A percentile compares a stretch with the other conserved stretches of the same genome.
Evolutionary conservation across 495 filamentous ascomycete species (phyloP).

Genomic region (Penicillium soppii): DNA sequence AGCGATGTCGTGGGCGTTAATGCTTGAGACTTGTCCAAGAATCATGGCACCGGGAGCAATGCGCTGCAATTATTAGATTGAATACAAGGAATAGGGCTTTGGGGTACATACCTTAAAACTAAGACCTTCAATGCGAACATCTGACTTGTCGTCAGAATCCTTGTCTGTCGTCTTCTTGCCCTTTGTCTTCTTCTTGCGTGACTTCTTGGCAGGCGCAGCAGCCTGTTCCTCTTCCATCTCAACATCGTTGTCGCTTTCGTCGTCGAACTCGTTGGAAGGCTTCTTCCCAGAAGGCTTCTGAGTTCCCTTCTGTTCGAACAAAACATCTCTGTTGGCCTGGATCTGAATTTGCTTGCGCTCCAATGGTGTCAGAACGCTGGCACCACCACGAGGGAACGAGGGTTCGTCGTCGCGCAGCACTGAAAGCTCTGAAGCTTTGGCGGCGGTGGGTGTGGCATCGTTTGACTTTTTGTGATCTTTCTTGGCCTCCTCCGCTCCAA

Average conservation of each 20-base stretch:
- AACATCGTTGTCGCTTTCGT: conserved; percentile 37
- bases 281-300: conserved; percentile 44
- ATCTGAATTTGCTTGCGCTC: conserved; percentile 96
- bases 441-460: conserved; percentile 26
- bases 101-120: conserved; percentile 73
- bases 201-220: conserved; percentile 47
- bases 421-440: conserved; percentile 45
- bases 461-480: conserved; percentile 32
- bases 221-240: conserved; percentile 50
- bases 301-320: conserved; percentile 79
- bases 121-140: conserved; percentile 76
- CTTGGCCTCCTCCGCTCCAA: conserved; percentile 41
- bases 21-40: conserved; percentile 79
- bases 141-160: conserved; percentile 49
- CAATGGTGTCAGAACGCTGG: conserved; percentile 83
- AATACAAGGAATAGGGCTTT: not conserved
- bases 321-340: conserved; percentile 85
- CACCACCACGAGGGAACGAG: conserved; percentile 90
- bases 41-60: conserved; percentile 80
- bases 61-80: conserved; percentile 57
- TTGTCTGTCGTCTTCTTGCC: conserved; percentile 48
- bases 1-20: conserved; percentile 73
- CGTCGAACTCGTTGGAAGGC: conserved; percentile 43
- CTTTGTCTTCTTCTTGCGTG: conserved; percentile 46
- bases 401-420: conserved; percentile 74